These are phyloP conservation scores for Heritiera fomes DNA, from an alignment of 345 rosid genomes.

Conservation along the genomic window DNA sequence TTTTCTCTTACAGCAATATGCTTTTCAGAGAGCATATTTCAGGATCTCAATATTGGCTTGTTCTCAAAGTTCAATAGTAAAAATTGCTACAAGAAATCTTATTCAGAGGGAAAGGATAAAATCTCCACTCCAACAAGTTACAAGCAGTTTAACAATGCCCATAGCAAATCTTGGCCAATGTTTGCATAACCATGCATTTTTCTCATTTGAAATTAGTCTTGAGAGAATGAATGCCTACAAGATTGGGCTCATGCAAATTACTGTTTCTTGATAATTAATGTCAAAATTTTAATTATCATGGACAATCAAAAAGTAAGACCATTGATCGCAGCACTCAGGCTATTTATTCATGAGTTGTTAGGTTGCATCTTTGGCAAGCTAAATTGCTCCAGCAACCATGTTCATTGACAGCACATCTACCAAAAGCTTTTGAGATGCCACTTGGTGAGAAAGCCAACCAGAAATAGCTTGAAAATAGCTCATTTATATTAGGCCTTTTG, in stretches of 20 bases:
- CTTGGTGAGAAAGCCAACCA: not conserved
- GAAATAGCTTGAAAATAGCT: not conserved
- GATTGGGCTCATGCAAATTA: not conserved
- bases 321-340: not conserved
- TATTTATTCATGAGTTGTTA: not conserved
- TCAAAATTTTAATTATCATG: not conserved
- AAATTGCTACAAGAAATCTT: not conserved
- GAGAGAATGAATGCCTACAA: not conserved
- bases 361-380: not conserved
- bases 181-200: not conserved
- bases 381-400: not conserved
- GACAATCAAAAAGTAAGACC: not conserved
- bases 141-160: not conserved
- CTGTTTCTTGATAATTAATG: not conserved
- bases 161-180: not conserved
- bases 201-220: not conserved
- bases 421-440: not conserved
- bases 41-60: not conserved
- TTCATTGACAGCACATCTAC: not conserved
- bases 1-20: not conserved
- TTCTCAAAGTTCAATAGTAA: not conserved
- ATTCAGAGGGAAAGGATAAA: not conserved
- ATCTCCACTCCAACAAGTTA: not conserved
- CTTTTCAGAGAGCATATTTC: not conserved
- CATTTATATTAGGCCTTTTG: not conserved